phyloP scores from a whole-genome alignment of 495 filamentous ascomycete species.

The Xylaria palmicola region DNA sequence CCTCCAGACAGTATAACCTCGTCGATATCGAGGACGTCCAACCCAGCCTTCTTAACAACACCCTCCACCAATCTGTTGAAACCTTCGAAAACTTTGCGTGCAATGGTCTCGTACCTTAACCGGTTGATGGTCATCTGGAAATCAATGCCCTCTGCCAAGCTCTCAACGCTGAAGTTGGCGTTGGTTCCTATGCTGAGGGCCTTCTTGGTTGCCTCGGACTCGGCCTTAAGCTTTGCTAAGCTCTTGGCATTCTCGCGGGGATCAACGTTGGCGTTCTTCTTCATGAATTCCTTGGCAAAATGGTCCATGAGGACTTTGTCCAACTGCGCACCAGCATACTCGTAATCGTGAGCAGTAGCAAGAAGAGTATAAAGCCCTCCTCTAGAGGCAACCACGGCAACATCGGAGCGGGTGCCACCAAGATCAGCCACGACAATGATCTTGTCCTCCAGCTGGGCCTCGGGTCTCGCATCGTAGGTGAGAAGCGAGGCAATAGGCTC shows the following conservation, averaged over 20 bases:
- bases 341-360: conserved; percentile 92
- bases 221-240: conserved; percentile 88
- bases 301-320: conserved; percentile 91
- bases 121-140: conserved; percentile 90
- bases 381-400: conserved; percentile 83
- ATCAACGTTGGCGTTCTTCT: conserved; percentile 82
- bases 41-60: conserved; percentile 84
- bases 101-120: conserved; percentile 87
- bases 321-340: conserved; percentile 75
- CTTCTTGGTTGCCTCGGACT: conserved; percentile 87
- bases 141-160: conserved; percentile 81
- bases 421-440: conserved; percentile 89
- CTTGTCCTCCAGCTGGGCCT: conserved; percentile 75
- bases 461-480: conserved; percentile 86
- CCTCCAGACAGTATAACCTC: conserved; percentile 94
- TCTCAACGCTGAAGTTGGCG: conserved; percentile 87
- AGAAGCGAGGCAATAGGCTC: conserved; percentile 91
- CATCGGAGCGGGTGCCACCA: conserved; percentile 89
- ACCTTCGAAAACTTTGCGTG: conserved; percentile 76
- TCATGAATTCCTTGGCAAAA: conserved; percentile 97
- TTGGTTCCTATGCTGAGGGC: conserved; percentile 83
- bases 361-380: conserved; percentile 96
- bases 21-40: conserved; percentile 90
- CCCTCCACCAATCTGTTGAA: conserved; percentile 82
- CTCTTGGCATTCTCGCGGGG: conserved; percentile 76